phyloP scores from a whole-genome alignment of 2,329 filamentous ascomycete genomes.

The Annulohypoxylon truncatum region DNA sequence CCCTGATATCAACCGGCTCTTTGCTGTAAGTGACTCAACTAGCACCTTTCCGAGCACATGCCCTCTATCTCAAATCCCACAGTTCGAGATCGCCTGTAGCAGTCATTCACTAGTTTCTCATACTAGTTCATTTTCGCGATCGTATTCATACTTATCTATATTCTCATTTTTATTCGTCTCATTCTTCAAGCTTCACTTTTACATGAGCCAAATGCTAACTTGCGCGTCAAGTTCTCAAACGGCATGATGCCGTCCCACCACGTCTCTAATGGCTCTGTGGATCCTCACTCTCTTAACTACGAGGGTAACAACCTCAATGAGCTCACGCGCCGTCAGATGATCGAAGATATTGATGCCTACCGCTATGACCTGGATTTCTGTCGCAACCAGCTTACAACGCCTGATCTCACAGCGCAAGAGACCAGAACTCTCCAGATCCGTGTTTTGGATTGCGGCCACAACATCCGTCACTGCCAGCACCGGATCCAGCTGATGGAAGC shows the following conservation, averaged over 20 bases:
- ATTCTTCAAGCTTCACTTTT: not conserved
- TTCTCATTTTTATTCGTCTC: not conserved
- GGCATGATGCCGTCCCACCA: not conserved
- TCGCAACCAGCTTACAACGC: constrained; percentile 49
- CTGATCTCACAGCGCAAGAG: constrained; percentile 56
- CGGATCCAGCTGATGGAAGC: constrained; percentile 54
- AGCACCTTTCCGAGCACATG: not conserved
- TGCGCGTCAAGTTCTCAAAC: constrained; percentile 2
- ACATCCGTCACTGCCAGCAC: constrained; percentile 57
- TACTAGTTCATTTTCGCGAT: not conserved
- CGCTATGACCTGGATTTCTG: constrained; percentile 58
- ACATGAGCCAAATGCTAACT: not conserved
- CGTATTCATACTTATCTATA: not conserved
- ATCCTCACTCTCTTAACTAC: constrained; percentile 42
- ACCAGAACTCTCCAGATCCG: constrained; percentile 57
- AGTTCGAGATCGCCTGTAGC: not conserved
- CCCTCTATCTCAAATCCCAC: not conserved
- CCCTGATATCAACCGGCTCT: constrained; percentile 28
- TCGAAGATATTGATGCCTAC: constrained; percentile 58
- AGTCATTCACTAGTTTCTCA: not conserved
- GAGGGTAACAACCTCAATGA: constrained; percentile 48
- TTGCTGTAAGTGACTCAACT: constrained; percentile 14
- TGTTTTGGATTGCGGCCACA: constrained; percentile 57
- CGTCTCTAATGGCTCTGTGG: constrained; percentile 21
- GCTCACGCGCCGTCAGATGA: constrained; percentile 53